A percentile compares a stretch with the other conserved stretches of the same genome.
These are phyloP conservation scores for Colletotrichum sp. DNA, from an alignment of 2,329 filamentous ascomycete genomes.

Conservation along the genomic window DNA sequence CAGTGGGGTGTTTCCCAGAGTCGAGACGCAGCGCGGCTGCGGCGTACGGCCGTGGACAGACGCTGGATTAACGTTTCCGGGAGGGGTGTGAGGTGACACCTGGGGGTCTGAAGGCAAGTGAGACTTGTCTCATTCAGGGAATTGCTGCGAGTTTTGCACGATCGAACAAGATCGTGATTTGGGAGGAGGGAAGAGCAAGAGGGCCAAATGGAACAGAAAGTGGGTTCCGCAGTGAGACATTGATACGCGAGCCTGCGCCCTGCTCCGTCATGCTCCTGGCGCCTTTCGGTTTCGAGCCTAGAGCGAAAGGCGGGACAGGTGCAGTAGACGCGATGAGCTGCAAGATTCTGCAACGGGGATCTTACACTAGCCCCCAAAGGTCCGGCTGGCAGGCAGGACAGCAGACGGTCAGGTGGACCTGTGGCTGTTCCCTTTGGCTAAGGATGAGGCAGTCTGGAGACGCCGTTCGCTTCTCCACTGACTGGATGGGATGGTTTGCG, in stretches of 20 bases:
- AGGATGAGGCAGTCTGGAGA: background rate
- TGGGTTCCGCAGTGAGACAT: conserved; percentile 5
- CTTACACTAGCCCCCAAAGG: conserved; percentile 6
- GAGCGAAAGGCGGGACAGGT: background rate
- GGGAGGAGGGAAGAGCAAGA: background rate
- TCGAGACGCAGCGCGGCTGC: conserved; percentile 13
- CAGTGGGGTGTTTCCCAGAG: background rate
- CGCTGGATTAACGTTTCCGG: conserved; percentile 2
- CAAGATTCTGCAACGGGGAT: conserved; percentile 19
- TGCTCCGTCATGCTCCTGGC: conserved; percentile 5
- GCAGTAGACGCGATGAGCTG: background rate
- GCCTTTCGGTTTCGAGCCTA: conserved; percentile 1
- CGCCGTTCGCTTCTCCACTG: background rate
- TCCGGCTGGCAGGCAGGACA: background rate
- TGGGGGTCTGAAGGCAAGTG: background rate
- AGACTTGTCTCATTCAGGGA: background rate
- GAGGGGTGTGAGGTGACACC: background rate
- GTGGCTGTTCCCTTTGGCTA: background rate
- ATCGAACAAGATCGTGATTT: conserved; percentile 8
- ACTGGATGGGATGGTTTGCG: background rate
- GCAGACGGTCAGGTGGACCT: background rate
- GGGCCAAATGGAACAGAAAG: background rate
- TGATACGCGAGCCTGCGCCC: background rate
- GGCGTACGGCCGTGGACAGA: background rate
- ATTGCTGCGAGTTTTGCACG: conserved; percentile 2